phyloP scores from a whole-genome alignment of 345 rosid genomes.

The Heritiera fomes region DNA sequence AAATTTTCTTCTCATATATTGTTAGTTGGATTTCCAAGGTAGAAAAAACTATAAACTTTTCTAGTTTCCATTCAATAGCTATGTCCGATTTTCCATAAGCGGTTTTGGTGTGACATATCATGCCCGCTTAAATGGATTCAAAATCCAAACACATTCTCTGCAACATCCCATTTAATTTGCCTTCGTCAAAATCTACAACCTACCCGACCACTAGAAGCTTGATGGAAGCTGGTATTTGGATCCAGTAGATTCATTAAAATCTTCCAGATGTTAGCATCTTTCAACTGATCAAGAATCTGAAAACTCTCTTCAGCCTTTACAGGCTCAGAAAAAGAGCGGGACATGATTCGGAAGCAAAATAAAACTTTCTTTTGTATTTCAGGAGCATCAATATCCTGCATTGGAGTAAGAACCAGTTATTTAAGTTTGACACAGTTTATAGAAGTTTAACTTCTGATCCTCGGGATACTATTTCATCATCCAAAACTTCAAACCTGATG shows the following conservation, averaged over 20 bases:
- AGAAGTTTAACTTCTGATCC: conserved; percentile 13
- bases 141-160: conserved; percentile 1
- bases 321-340: conserved; percentile 83
- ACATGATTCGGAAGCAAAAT: conserved; percentile 81
- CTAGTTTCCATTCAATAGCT: neutral
- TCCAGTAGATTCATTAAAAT: conserved; percentile 67
- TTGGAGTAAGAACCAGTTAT: conserved; percentile 30
- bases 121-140: neutral
- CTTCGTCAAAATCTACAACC: conserved; percentile 28
- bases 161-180: neutral
- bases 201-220: conserved; percentile 66
- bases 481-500: conserved; percentile 62
- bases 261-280: conserved; percentile 93
- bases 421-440: conserved; percentile 9
- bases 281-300: conserved; percentile 85
- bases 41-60: conserved; percentile 1
- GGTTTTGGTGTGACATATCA: neutral
- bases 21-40: neutral
- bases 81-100: neutral
- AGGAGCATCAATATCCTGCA: conserved; percentile 77
- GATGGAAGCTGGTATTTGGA: conserved; percentile 63
- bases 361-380: conserved; percentile 79
- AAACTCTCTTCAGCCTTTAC: conserved; percentile 81
- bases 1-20: neutral
- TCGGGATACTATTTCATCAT: conserved; percentile 17